Base-by-base conservation (phyloP, 2,329 filamentous ascomycete species). In the Apiospora rasikravindrae region DNA sequence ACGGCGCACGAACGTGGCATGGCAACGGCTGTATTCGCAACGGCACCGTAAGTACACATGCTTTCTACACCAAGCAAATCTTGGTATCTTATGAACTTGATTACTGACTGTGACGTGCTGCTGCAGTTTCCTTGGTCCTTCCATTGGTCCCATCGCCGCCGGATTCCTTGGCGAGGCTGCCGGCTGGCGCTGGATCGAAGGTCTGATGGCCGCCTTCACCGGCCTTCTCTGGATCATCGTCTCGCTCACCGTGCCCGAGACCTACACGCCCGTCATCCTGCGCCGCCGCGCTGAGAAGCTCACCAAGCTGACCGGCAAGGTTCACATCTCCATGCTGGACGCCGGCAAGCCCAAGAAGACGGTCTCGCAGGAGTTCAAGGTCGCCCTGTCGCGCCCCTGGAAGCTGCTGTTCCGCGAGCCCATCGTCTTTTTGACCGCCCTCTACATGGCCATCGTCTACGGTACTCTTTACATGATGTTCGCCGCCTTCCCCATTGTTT, bases 121-220 rank as follows among this genome's bases (percentile, higher is more conserved):
- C 91, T 22, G 11, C 24, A 69, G 68, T 0, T 93, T 92, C 79
- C 83, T 93, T 71, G 91, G 91, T 0, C 90, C 92, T 0, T 88
- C 84, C 82, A 71, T 88, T 83, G 78, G 92, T 0, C 92, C 92
- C 1, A 90, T 93, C 66, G 87, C 88, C 8, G 90, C 90, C 74
- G 91, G 91, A 2, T 94, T 93, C 79, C 82, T 93, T 1, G 89
- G 90, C 13, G 86, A 90, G 79, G 84, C 86, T 2, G 87, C 86
- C 19, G 91, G 91, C 22, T 93, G 92, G 92, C 84, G 90, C 76
- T 93, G 92, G 92, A 88, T 93, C 29, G 87, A 91, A 81, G 91
- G 90, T 2, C 82, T 93, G 11, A 87, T 92, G 82, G 87, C 89
- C 68, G 88, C 88, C 73, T 91, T 93, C 78, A 90, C 89, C 2